A percentile compares a stretch with the other conserved stretches of the same genome.
phyloP scores from a whole-genome alignment of 306 rosid species.

The Trifolium repens region DNA sequence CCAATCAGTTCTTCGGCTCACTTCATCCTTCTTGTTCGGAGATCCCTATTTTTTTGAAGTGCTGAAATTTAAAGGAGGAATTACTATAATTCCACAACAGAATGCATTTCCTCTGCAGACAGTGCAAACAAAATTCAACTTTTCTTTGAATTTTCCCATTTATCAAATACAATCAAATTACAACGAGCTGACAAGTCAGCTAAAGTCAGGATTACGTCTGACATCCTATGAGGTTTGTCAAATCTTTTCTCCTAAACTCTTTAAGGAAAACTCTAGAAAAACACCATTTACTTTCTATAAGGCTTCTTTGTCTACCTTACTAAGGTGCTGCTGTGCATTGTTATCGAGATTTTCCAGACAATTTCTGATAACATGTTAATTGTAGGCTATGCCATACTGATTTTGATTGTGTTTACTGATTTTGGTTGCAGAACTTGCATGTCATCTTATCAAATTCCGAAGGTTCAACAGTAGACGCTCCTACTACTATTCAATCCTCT shows the following conservation, averaged over 20 bases:
- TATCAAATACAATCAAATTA: conserved; percentile 67
- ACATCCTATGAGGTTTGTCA: conserved; percentile 70
- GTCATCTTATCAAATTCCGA: conserved; percentile 64
- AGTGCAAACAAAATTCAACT: conserved; percentile 67
- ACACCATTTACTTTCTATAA: background rate
- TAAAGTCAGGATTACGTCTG: conserved; percentile 73
- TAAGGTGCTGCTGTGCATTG: background rate
- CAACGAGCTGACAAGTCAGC: conserved; percentile 66
- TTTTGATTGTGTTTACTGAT: conserved; percentile 45
- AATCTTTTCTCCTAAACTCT: conserved; percentile 4
- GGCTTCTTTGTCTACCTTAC: background rate
- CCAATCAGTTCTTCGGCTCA: conserved; percentile 57
- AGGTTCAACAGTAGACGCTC: conserved; percentile 80
- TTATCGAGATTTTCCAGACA: conserved; percentile 6
- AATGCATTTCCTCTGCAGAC: conserved; percentile 78
- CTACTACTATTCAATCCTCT: conserved; percentile 73
- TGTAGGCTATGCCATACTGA: conserved; percentile 30
- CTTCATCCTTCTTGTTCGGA: conserved; percentile 69
- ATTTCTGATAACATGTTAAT: conserved; percentile 35
- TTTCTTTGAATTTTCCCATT: conserved; percentile 79
- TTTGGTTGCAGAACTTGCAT: conserved; percentile 72
- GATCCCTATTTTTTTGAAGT: conserved; percentile 66
- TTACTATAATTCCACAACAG: conserved; percentile 73
- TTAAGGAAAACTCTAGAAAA: background rate
- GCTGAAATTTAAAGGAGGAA: conserved; percentile 83